phyloP scores from a whole-genome alignment of 768 basidiomycete genomes.

The Hygrophoropsis aurantiaca region DNA sequence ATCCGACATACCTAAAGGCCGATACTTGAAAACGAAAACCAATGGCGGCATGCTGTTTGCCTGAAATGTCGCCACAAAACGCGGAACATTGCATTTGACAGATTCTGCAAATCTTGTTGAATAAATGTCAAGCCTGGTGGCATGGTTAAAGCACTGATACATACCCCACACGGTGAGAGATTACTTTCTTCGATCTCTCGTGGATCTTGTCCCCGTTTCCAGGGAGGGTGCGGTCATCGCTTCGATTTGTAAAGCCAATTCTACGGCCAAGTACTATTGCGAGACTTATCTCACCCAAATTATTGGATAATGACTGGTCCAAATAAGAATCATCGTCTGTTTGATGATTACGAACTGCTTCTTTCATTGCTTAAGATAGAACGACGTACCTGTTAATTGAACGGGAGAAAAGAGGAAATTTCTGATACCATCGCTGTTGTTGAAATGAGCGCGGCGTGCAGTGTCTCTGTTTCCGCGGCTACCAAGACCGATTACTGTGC shows the following conservation, averaged over 20 bases:
- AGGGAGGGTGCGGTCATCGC: too few relatives aligned
- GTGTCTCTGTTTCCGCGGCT: background rate
- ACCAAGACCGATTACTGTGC: accelerated
- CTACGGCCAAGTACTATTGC: conserved; percentile 2
- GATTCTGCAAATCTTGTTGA: conserved; percentile 14
- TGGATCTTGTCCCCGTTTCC: conserved; percentile 11
- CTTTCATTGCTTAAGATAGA: background rate
- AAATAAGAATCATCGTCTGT: conserved; percentile 21
- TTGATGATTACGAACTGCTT: background rate
- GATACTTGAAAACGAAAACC: conserved; percentile 20
- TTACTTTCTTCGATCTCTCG: conserved; percentile 20
- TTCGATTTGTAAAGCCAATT: accelerated
- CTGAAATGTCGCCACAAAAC: too few relatives aligned
- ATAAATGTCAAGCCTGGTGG: background rate
- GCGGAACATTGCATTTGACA: background rate
- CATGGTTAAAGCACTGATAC: background rate
- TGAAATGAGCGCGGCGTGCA: background rate
- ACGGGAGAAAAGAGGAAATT: conserved; percentile 16
- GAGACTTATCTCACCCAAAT: conserved; percentile 17
- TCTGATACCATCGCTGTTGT: background rate
- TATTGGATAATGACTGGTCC: conserved; percentile 2
- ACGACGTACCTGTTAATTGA: conserved; percentile 15
- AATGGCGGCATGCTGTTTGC: conserved; percentile 5
- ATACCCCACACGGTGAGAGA: conserved; percentile 16
- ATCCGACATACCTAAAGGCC: conserved; percentile 10